Conservation (phyloP, 2,329 filamentous ascomycete genomes). For the Eutypa lata region DNA sequence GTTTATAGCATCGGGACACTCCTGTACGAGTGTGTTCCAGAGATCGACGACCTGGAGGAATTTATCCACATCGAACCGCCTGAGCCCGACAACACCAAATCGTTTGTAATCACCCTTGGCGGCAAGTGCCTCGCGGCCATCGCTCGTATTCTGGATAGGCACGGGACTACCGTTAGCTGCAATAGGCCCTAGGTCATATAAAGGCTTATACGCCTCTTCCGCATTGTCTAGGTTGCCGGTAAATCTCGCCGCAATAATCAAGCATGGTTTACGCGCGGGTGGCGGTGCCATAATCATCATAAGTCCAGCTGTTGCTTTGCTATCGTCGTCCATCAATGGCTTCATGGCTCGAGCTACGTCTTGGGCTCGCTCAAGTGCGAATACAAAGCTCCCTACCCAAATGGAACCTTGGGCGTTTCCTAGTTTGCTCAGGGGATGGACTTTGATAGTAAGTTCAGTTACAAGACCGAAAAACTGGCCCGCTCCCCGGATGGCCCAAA, state of each 20-base stretch:
- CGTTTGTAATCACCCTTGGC: conserved; percentile 23
- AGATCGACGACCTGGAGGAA: conserved; percentile 11
- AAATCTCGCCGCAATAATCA: conserved; percentile 17
- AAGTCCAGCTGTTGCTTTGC: not conserved
- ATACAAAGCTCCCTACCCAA: conserved; percentile 27
- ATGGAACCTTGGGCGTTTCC: conserved; percentile 17
- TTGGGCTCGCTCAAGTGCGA: conserved; percentile 21
- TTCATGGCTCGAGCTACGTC: conserved; percentile 24
- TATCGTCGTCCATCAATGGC: conserved; percentile 9
- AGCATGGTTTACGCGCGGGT: conserved; percentile 11
- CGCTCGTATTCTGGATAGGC: conserved; percentile 21
- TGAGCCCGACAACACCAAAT: conserved; percentile 20
- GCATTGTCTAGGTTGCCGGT: conserved; percentile 13
- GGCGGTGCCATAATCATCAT: conserved; percentile 15
- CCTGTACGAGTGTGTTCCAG: conserved; percentile 9
- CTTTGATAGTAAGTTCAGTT: conserved; percentile 24
- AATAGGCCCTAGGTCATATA: conserved; percentile 20
- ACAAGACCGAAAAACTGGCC: conserved; percentile 33
- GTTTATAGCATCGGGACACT: conserved; percentile 17
- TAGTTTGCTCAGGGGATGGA: conserved; percentile 17
- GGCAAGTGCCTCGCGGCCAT: conserved; percentile 18
- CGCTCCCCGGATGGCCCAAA: conserved; percentile 31
- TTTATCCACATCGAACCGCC: conserved; percentile 11
- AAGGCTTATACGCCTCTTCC: conserved; percentile 16
- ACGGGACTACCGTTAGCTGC: conserved; percentile 15